Base-by-base conservation (phyloP, 106 monocot species). In the Triglochin maritima region DNA sequence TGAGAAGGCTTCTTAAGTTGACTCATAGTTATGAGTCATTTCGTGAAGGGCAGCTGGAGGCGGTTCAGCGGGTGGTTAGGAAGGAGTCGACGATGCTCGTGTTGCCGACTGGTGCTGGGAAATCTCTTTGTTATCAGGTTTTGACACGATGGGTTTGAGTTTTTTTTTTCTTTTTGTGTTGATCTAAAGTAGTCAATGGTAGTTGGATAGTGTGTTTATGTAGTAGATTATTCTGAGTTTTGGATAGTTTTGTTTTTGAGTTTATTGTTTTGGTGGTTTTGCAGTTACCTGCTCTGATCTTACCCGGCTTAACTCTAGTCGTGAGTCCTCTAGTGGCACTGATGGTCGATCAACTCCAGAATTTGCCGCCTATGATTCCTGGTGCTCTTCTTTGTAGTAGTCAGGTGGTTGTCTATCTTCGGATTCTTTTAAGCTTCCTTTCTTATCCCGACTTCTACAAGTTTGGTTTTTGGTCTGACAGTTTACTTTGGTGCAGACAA, bases 111-210 rank as follows among this genome's bases (percentile, higher is more conserved):
- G 96, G 96, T 70, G 83, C 91, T 49, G 96, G 96, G 29, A 96
- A 96, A 73, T 90, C 96, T 9, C 78, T 96, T 41, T 96, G 96
- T 68, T 96, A 96, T 73, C 90, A 96, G 90, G 95, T 96, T 56
- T 12, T 64, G 8, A 67, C 42, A 64, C 13, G 7, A 11, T 64
- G 29, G 29, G 29, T 29, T 29, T 29, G 29, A 29, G 29, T 29
- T 29, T 29, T 29, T 1, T 29, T 29, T 29, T 29, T 29, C 29
- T 29, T 29, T 29, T 29, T 29, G 29, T 1, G 0, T 29, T 29
- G 29, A 29, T 29, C 29, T 29, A 29, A 29, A 29, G 29, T 29
- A 29, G 29, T 46, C 63, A 43, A 63, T n/a, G 6, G 15, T 59
- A 64, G 11, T 64, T 12, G 12, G 6, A 14, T 2, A 46, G 4